Conservation (phyloP, 495 filamentous ascomycete species). For the Trichocladium uniseriatum region DNA sequence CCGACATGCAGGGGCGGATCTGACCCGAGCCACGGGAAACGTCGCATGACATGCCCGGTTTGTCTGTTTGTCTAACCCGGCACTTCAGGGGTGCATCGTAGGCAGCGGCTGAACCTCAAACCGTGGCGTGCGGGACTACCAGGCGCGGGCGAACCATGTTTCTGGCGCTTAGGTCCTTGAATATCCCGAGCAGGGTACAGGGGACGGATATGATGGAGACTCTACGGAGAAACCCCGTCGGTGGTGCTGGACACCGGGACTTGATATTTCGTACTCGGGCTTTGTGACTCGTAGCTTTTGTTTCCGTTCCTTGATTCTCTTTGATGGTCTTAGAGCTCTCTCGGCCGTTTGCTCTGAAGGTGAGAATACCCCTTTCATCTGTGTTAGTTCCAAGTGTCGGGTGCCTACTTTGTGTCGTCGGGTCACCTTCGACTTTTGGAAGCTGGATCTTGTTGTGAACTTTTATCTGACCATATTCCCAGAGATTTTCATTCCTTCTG, state of each 20-base stretch:
- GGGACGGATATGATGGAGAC: not conserved
- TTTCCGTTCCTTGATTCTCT: not conserved
- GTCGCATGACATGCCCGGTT: not conserved
- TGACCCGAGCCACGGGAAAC: not conserved
- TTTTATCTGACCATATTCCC: too few species aligned
- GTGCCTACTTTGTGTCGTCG: not conserved
- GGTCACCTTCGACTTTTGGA: not conserved
- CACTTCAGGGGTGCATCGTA: too few species aligned
- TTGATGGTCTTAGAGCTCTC: not conserved
- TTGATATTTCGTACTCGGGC: not conserved
- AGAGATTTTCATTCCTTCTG: not conserved
- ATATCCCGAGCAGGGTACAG: not conserved
- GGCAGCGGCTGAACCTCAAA: not conserved
- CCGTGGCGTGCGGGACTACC: not conserved
- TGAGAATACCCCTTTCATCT: not conserved
- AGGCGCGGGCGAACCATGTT: not conserved
- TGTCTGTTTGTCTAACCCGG: not conserved
- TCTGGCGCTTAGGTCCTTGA: not conserved
- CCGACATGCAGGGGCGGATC: not conserved
- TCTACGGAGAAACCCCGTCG: not conserved
- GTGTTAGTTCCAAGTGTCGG: not conserved
- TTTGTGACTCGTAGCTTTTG: too few species aligned
- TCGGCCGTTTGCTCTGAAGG: not conserved
- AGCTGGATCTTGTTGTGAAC: too few species aligned
- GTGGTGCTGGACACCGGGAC: not conserved